Conservation (phyloP, 2,329 filamentous ascomycete genomes). For the Monosporascus sp. region DNA sequence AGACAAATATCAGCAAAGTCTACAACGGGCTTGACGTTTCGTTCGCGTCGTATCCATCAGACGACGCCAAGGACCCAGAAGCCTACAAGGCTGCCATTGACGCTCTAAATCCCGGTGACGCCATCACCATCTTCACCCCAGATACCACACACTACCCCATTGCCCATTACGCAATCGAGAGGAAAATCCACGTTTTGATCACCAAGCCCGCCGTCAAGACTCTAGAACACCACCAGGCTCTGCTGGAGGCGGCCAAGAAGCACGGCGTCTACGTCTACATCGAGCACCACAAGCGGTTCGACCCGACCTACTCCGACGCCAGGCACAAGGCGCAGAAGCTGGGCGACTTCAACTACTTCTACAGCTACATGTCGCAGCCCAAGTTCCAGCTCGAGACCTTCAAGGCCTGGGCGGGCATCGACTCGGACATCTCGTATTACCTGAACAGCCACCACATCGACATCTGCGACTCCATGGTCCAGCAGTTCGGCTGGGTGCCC, state of each 20-base stretch:
- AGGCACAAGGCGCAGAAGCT: conserved; percentile 68
- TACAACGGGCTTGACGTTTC: conserved; percentile 88
- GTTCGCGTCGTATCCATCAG: conserved; percentile 76
- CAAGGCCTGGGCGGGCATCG: conserved; percentile 87
- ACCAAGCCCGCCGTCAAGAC: conserved; percentile 91
- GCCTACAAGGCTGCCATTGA: conserved; percentile 89
- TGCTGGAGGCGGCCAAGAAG: conserved; percentile 67
- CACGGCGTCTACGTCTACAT: conserved; percentile 84
- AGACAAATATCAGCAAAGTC: conserved; percentile 79
- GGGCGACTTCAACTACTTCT: conserved; percentile 98
- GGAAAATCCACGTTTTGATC: conserved; percentile 82
- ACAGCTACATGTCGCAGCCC: conserved; percentile 92
- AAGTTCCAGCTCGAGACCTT: conserved; percentile 91
- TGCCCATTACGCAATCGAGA: conserved; percentile 84
- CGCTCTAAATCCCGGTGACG: conserved; percentile 71
- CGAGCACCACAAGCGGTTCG: conserved; percentile 95
- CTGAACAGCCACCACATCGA: conserved; percentile 94
- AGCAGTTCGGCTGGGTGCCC: conserved; percentile 64
- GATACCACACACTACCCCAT: conserved; percentile 92
- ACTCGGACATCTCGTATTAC: conserved; percentile 94
- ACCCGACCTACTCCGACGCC: conserved; percentile 88
- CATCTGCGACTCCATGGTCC: conserved; percentile 87
- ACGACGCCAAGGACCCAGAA: conserved; percentile 68
- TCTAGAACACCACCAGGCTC: conserved; percentile 70
- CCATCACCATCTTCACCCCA: conserved; percentile 93